These are phyloP conservation scores for Penicillium sp. DNA, from an alignment of 2,329 filamentous ascomycete genomes.

Conservation along the genomic window DNA sequence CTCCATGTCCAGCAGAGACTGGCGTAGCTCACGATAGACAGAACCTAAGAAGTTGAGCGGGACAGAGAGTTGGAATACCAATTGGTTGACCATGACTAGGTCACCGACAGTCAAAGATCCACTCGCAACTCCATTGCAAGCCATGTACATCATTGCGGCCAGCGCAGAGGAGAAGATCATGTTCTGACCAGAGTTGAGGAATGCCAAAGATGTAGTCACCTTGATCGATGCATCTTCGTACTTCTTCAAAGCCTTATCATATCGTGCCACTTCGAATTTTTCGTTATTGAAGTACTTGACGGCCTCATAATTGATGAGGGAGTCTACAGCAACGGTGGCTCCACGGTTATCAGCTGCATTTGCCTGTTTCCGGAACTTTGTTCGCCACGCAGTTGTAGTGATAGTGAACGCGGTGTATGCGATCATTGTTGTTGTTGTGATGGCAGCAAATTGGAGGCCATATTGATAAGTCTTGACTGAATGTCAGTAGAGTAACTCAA, in stretches of 20 bases:
- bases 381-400: slow-evolving; percentile 92
- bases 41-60: slow-evolving; percentile 98
- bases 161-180: slow-evolving; percentile 93
- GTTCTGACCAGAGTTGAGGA: slow-evolving; percentile 93
- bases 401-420: slow-evolving; percentile 97
- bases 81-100: slow-evolving; percentile 97
- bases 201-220: slow-evolving; percentile 86
- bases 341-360: slow-evolving; percentile 96
- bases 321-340: slow-evolving; percentile 93
- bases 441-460: slow-evolving; percentile 83
- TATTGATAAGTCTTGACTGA: slow-evolving; percentile 77
- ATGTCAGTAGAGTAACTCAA: slow-evolving; percentile 21
- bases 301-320: slow-evolving; percentile 96
- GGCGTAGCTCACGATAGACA: slow-evolving; percentile 91
- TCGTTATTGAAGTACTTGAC: slow-evolving; percentile 99
- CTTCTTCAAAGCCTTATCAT: slow-evolving; percentile 78
- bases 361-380: slow-evolving; percentile 90
- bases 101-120: slow-evolving; percentile 88
- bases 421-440: slow-evolving; percentile 87
- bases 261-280: slow-evolving; percentile 85
- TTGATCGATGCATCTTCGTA: slow-evolving; percentile 97
- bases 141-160: slow-evolving; percentile 97
- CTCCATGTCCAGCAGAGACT: slow-evolving; percentile 97
- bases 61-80: slow-evolving; percentile 96
- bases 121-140: slow-evolving; percentile 79